phyloP scores from a whole-genome alignment of 1,284 basidiomycete species.

The Anthracocystis walkeri region DNA sequence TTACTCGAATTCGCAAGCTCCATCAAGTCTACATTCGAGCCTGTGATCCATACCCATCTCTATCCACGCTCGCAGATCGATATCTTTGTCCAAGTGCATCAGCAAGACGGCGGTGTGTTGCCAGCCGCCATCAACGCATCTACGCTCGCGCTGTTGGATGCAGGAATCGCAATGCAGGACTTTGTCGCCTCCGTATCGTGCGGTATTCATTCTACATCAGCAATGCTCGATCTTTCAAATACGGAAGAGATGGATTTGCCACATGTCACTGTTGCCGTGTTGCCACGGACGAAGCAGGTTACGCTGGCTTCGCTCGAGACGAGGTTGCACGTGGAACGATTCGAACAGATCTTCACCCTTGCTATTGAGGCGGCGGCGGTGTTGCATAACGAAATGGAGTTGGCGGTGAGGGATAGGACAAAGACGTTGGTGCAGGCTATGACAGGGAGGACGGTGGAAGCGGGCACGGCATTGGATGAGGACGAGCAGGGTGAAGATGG shows the following conservation, averaged over 20 bases:
- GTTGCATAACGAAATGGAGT: conserved; percentile 86
- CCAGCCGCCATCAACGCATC: conserved; percentile 94
- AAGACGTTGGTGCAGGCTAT: conserved; percentile 74
- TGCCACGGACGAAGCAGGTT: conserved; percentile 84
- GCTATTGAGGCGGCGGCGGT: conserved; percentile 82
- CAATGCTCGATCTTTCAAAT: conserved; percentile 85
- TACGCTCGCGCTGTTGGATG: conserved; percentile 87
- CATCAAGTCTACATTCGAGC: conserved; percentile 93
- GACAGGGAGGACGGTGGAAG: conserved; percentile 43
- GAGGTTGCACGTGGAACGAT: conserved; percentile 89
- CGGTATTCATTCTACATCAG: conserved; percentile 71
- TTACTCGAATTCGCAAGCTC: conserved; percentile 86
- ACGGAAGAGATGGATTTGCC: conserved; percentile 92
- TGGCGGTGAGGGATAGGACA: conserved; percentile 78
- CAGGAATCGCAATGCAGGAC: conserved; percentile 90
- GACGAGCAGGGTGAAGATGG: conserved; percentile 14
- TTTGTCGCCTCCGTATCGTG: conserved; percentile 84
- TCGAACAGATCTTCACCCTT: conserved; percentile 86
- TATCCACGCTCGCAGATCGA: conserved; percentile 95
- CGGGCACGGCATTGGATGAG: conserved; percentile 2
- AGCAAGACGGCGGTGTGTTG: conserved; percentile 90
- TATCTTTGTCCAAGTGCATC: conserved; percentile 89
- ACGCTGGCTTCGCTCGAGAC: conserved; percentile 93
- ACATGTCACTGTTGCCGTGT: conserved; percentile 84
- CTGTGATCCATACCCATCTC: conserved; percentile 87